Evolutionary conservation across 768 basidiomycete genomes (phyloP).

Genomic region (Sarcodon sp.): DNA sequence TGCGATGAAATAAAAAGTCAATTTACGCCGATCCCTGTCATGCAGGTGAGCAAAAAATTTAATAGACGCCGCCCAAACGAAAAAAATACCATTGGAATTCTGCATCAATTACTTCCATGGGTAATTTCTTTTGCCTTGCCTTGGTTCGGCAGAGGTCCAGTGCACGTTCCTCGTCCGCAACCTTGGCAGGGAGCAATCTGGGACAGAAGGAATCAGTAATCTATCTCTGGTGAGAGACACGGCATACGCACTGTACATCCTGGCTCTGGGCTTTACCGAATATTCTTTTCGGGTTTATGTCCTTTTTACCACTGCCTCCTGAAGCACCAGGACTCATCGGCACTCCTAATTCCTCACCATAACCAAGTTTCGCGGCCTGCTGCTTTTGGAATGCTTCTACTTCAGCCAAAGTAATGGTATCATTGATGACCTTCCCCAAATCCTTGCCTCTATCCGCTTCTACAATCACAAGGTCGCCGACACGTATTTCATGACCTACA

Average conservation of each 20-base stretch:
- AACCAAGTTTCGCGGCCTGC: constrained; percentile 45
- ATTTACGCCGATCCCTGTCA: constrained; percentile 87
- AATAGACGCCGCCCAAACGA: neutral
- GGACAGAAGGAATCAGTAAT: constrained; percentile 1
- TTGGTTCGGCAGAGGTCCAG: constrained; percentile 85
- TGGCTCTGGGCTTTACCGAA: constrained; percentile 76
- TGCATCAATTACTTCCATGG: constrained; percentile 98
- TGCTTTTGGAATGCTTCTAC: constrained; percentile 85
- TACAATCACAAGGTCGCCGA: constrained; percentile 90
- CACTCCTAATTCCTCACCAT: constrained; percentile 17
- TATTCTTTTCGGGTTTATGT: constrained; percentile 95
- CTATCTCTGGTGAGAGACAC: neutral
- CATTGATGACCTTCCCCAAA: constrained; percentile 84
- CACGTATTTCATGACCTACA: constrained; percentile 45
- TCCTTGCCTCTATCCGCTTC: constrained; percentile 94
- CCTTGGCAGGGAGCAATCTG: constrained; percentile 69
- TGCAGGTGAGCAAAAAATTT: neutral
- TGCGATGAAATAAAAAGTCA: constrained; percentile 96
- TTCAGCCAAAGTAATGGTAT: constrained; percentile 79
- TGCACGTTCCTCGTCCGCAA: constrained; percentile 86
- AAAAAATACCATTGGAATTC: constrained; percentile 88
- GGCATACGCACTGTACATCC: constrained; percentile 60
- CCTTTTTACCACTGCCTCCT: constrained; percentile 52
- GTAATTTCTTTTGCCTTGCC: constrained; percentile 85
- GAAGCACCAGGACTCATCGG: constrained; percentile 37